Evolutionary conservation across 768 basidiomycete species (phyloP).

Genomic region (Suillus luteus): DNA sequence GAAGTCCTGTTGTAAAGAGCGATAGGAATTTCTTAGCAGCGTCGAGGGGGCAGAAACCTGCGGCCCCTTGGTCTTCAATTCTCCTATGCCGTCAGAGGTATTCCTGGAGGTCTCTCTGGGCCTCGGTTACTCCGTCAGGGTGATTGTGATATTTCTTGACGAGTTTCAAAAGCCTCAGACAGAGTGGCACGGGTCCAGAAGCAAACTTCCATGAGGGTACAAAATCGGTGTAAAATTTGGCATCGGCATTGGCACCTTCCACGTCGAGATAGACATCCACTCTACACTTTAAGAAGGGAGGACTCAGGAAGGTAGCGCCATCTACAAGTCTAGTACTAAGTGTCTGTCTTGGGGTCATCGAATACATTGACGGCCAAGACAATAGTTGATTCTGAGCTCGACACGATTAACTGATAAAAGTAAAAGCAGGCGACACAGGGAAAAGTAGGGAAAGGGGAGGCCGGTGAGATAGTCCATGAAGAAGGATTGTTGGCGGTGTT

Average conservation of each 20-base stretch:
- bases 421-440: too few species aligned
- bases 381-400: neutral
- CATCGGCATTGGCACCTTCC: slow-evolving; percentile 13
- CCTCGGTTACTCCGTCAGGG: slow-evolving; percentile 18
- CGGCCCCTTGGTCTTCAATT: slow-evolving; percentile 8
- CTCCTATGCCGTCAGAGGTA: slow-evolving; percentile 1
- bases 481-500: neutral
- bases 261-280: slow-evolving; percentile 9
- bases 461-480: neutral
- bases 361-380: too few species aligned
- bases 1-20: slow-evolving; percentile 29
- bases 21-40: slow-evolving; percentile 20
- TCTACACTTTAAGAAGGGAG: slow-evolving; percentile 19
- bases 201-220: slow-evolving; percentile 18
- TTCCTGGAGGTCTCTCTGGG: slow-evolving; percentile 18
- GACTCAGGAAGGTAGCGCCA: slow-evolving; percentile 22
- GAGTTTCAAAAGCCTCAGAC: slow-evolving; percentile 7
- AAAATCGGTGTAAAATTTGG: slow-evolving; percentile 9
- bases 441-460: neutral
- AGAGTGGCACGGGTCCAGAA: neutral
- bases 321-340: slow-evolving; percentile 27
- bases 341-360: slow-evolving; percentile 14
- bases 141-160: slow-evolving; percentile 8
- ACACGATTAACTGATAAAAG: neutral
- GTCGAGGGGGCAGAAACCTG: neutral